Evolutionary conservation across 352 stramenopile genomes (phyloP), one percentile per base, ranked within the genome.

Genomic region (Phytopythium vexans): DNA sequence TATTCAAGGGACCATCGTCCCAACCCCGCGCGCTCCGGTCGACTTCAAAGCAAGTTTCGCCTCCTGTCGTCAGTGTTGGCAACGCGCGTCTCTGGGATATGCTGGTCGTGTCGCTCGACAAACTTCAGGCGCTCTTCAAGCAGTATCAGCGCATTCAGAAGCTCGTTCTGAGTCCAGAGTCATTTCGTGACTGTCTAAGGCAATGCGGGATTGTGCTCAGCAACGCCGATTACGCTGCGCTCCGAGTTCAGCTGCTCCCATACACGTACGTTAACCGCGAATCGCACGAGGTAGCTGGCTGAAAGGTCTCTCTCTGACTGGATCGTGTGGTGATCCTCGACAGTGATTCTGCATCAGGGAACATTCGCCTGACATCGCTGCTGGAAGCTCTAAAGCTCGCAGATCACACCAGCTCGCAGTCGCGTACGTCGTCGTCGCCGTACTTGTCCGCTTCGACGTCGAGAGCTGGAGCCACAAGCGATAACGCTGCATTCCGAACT

Each of bases 211-310:
- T 92, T 39, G 61, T 67, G 3, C 40, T 92, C 32, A 89, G 79
- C 54, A 89, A 83, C 40, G 72, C 77, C 0, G 82, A 92, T 56
- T 92, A 76, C 52, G 80, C 79, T 16, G 78, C 74, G 4, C 45
- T 92, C 14, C 74, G 82, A 1, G 72, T 92, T 42, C 74, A 75
- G 1, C 52, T 92, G 1, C 62, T 88, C 6, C 62, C 72, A 8
- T 89, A 77, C 58, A 72, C 66, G 81, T 91, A 71, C 37, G 77
- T 68, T 5, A 0, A 27, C 6, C 4, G 21, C 21, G 21, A 27
- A 16, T 53, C 4, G 12, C 31, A 7, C 3, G 4, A 9, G 16
- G 12, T 5, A 27, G 6, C 12, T 44, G 40, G 31, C 40, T 44
- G 40, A 27, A 16, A 5, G 7, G 39, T 42, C 45, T 32, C 44